Evolutionary conservation across 208 protist species (phyloP).

Genomic region (Novymonas esmeraldas): DNA sequence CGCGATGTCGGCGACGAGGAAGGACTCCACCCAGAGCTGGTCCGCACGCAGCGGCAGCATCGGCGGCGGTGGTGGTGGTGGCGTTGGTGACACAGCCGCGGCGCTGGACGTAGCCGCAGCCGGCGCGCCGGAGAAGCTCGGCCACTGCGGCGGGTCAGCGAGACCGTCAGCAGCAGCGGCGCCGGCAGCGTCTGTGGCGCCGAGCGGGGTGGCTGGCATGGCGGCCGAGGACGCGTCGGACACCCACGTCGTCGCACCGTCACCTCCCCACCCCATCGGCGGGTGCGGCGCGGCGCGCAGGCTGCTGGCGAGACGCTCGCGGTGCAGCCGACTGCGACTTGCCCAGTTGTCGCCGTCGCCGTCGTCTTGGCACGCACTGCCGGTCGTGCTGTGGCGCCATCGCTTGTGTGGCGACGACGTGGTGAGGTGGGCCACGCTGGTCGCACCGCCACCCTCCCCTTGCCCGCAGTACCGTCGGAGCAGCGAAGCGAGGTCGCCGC

Average conservation of each 20-base stretch:
- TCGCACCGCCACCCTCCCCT: neutral
- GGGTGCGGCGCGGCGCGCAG: neutral
- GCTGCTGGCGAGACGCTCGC: constrained; percentile 5
- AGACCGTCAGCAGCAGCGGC: neutral
- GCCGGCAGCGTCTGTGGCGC: constrained; percentile 16
- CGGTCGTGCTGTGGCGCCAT: neutral
- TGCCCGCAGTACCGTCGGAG: constrained; percentile 18
- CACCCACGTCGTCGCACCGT: constrained; percentile 28
- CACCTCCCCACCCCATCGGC: neutral
- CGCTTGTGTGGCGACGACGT: too few species aligned
- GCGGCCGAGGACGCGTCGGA: constrained; percentile 11
- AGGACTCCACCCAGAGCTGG: constrained; percentile 72
- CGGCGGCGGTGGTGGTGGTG: neutral
- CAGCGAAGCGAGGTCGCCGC: constrained; percentile 68
- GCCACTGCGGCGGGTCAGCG: neutral
- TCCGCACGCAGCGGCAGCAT: constrained; percentile 8
- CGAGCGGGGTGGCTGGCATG: constrained; percentile 27
- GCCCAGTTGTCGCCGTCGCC: neutral
- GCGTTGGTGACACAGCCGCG: neutral
- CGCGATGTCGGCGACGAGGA: constrained; percentile 68
- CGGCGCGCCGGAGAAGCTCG: neutral
- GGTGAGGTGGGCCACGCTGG: too few species aligned
- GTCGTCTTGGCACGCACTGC: neutral
- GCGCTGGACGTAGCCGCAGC: neutral
- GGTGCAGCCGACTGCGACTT: constrained; percentile 6